Base-by-base conservation (phyloP, 2,329 filamentous ascomycete species). In the Botrytis medusae region DNA sequence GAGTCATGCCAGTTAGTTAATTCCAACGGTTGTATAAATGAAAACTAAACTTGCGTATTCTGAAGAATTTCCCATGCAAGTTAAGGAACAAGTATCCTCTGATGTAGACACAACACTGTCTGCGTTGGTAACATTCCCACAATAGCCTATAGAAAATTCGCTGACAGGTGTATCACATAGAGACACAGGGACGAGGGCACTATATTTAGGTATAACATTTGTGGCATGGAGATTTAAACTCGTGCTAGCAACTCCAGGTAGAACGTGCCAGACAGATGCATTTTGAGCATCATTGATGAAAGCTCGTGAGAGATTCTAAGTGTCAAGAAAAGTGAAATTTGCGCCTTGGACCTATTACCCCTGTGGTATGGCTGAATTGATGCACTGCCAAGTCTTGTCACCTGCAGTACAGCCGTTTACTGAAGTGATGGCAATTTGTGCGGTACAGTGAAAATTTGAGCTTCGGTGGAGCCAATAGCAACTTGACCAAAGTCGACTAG, bases 401-500 rank as follows among this genome's bases (percentile, higher is more conserved):
- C 37, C 37, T 37, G 37, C 37, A 37, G 37, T 37, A 42, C 76
- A 80, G 10, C 82, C 83, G 20, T 70, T 48, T 14, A 70, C 29
- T 46, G 68, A 70, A 25, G 80, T 76, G 22, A 78, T 79, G 22
- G 79, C 79, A 69, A 82, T 82, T n/a, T 78, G 76, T 8, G 81
- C 82, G 4, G 77, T 82, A 65, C 81, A 82, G 69, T 79, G 14
- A 40, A 32, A 32, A 37, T 29, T 37, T 48, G 54, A 29, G 68
- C 61, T 59, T 80, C 80, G 59, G 84, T 79, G 25, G 80, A 82
- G 32, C 80, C 81, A 57, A 82, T 77, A 5, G 68, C 68, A 46
- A 70, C 68, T 57, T 77, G 70, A 7, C 81, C 81, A 72, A 83
- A 83, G 25, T 82, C 74, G 22, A 81, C 77, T 10, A 81, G 81